These are phyloP conservation scores for Saksenaea vasiformis DNA, from an alignment of 371 early-diverging fungal genomes.

Conservation along the genomic window DNA sequence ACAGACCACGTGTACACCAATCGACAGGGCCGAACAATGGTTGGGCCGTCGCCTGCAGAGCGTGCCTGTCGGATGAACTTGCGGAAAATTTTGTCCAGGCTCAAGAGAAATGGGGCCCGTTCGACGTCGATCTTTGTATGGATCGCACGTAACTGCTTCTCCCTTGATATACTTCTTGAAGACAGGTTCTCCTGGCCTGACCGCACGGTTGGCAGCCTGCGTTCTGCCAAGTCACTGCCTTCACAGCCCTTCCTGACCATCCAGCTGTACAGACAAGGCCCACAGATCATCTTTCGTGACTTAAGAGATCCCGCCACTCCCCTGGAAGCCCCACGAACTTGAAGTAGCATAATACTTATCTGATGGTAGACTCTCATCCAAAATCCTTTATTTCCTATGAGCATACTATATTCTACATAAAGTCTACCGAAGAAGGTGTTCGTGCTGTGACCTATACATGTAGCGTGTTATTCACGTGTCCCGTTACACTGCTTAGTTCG, in stretches of 20 bases:
- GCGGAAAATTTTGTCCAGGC: constrained; percentile 15
- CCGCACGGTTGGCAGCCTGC: neutral
- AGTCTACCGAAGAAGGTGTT: no score
- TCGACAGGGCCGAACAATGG: constrained; percentile 27
- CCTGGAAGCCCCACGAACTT: no score
- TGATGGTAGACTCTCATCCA: no score
- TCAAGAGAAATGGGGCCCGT: constrained; percentile 15
- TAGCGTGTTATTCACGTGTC: no score
- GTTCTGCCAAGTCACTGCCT: constrained; percentile 5
- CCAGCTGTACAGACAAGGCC: neutral
- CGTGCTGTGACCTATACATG: no score
- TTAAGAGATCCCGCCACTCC: neutral
- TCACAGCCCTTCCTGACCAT: neutral
- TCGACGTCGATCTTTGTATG: constrained; percentile 25
- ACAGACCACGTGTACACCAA: constrained; percentile 28
- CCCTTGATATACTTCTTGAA: constrained; percentile 20
- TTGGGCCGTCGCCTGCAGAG: constrained; percentile 9
- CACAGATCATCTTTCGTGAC: neutral
- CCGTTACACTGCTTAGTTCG: no score
- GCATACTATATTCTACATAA: no score
- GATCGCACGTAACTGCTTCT: constrained; percentile 17
- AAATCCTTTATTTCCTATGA: no score
- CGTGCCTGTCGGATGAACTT: constrained; percentile 16
- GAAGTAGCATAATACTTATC: no score
- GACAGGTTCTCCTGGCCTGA: constrained; percentile 8